Conservation (phyloP, 2,329 filamentous ascomycete genomes). For the Sarocladium strictum region DNA sequence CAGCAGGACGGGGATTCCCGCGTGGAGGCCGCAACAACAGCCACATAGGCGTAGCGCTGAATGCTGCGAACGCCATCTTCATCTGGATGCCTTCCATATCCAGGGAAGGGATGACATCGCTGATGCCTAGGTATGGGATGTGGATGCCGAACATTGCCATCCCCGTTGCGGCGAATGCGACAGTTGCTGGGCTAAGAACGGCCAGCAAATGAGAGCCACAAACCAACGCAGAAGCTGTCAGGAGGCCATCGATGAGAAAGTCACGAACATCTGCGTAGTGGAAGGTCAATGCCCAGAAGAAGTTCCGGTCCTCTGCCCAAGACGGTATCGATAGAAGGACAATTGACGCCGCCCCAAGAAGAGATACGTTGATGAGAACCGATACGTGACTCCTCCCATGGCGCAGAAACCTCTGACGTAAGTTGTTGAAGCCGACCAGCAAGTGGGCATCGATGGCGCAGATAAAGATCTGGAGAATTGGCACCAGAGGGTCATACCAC, state of each 20-base stretch:
- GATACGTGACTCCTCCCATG: slow-evolving; percentile 16
- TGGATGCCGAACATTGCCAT: slow-evolving; percentile 16
- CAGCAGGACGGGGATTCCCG: background rate
- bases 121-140: slow-evolving; percentile 7
- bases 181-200: slow-evolving; percentile 19
- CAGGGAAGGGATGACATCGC: slow-evolving; percentile 9
- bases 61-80: background rate
- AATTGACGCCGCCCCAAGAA: slow-evolving; percentile 16
- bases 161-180: slow-evolving; percentile 20
- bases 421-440: slow-evolving; percentile 19
- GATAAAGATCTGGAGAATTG: slow-evolving; percentile 17
- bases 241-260: slow-evolving; percentile 22
- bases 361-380: slow-evolving; percentile 10
- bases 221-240: slow-evolving; percentile 18
- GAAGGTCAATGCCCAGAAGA: slow-evolving; percentile 24
- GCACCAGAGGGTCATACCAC: slow-evolving; percentile 10
- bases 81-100: background rate
- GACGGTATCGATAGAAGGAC: slow-evolving; percentile 16
- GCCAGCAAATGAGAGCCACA: slow-evolving; percentile 21
- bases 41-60: slow-evolving; percentile 5
- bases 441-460: slow-evolving; percentile 25
- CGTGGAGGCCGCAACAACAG: background rate
- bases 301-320: slow-evolving; percentile 20
- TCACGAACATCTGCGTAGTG: slow-evolving; percentile 21
- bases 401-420: slow-evolving; percentile 16